Conservation (phyloP, 768 basidiomycete species). For the Dentipellis sp. region DNA sequence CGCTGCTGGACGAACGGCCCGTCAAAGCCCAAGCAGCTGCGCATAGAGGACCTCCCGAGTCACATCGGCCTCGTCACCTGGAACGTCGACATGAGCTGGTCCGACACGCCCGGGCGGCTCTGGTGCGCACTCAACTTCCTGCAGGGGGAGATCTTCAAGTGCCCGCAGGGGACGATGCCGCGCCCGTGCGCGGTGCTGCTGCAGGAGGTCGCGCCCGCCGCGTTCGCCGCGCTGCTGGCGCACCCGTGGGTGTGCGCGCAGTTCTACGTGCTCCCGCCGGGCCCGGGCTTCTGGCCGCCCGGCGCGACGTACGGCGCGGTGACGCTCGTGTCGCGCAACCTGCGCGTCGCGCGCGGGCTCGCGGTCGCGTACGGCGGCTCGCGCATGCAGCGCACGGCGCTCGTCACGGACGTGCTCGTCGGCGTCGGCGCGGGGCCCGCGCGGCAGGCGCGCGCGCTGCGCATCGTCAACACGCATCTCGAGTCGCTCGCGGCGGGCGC, state of each 20-base stretch:
- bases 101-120: constrained; percentile 34
- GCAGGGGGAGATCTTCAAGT: constrained; percentile 40
- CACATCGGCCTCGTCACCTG: constrained; percentile 55
- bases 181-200: constrained; percentile 56
- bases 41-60: constrained; percentile 22
- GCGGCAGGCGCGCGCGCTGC: constrained; percentile 31
- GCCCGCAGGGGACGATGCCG: constrained; percentile 33
- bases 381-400: constrained; percentile 40
- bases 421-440: constrained; percentile 18
- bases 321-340: constrained; percentile 52
- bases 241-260: constrained; percentile 54
- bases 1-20: constrained; percentile 13
- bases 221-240: constrained; percentile 39
- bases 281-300: constrained; percentile 44
- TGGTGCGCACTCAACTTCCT: constrained; percentile 43
- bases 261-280: constrained; percentile 51
- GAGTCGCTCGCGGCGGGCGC: constrained; percentile 49
- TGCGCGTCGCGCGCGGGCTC: constrained; percentile 39
- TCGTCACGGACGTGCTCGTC: constrained; percentile 41
- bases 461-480: constrained; percentile 67
- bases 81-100: constrained; percentile 52
- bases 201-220: constrained; percentile 49
- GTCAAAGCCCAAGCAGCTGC: constrained; percentile 16
- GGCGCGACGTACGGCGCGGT: constrained; percentile 51
- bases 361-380: constrained; percentile 47